Conservation (phyloP, 192 early-diverging fungal genomes). For the Gamsiella multidivaricata region DNA sequence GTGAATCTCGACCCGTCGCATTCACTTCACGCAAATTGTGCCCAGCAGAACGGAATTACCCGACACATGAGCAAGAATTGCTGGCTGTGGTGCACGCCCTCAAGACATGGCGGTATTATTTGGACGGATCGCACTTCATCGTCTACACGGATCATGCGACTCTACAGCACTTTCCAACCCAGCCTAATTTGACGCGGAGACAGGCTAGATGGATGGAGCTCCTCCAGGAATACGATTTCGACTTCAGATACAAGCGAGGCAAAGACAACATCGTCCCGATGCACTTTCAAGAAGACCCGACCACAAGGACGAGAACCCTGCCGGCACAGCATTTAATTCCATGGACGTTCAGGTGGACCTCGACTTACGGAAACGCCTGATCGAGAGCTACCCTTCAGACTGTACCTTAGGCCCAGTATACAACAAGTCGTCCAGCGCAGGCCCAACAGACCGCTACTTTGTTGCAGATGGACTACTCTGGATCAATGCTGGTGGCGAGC, state of each 20-base stretch:
- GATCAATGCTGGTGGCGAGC: too few relatives aligned
- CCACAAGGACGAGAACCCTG: neutral
- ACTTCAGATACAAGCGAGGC: constrained; percentile 34
- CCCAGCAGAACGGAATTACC: constrained; percentile 41
- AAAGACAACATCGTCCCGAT: constrained; percentile 46
- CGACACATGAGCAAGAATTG: constrained; percentile 53
- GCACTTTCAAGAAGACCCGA: constrained; percentile 43
- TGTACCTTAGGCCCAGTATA: too few relatives aligned
- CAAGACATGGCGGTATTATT: constrained; percentile 48
- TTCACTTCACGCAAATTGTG: constrained; percentile 47
- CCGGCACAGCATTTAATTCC: too few relatives aligned
- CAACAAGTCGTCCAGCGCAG: too few relatives aligned
- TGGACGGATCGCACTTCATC: constrained; percentile 25
- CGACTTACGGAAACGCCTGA: too few relatives aligned
- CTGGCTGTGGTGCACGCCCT: constrained; percentile 57
- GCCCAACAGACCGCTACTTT: too few relatives aligned
- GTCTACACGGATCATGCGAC: constrained; percentile 58
- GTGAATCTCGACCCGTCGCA: constrained; percentile 39
- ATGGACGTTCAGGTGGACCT: too few relatives aligned
- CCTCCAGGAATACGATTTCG: constrained; percentile 22
- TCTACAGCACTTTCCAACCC: constrained; percentile 50
- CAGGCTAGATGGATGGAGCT: constrained; percentile 35
- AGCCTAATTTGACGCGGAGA: constrained; percentile 32
- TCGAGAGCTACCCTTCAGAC: too few relatives aligned
- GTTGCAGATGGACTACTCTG: too few relatives aligned